A percentile compares a stretch with the other conserved stretches of the same genome.
Evolutionary conservation across 768 basidiomycete genomes (phyloP).

Genomic region (Tulasnella sp.): DNA sequence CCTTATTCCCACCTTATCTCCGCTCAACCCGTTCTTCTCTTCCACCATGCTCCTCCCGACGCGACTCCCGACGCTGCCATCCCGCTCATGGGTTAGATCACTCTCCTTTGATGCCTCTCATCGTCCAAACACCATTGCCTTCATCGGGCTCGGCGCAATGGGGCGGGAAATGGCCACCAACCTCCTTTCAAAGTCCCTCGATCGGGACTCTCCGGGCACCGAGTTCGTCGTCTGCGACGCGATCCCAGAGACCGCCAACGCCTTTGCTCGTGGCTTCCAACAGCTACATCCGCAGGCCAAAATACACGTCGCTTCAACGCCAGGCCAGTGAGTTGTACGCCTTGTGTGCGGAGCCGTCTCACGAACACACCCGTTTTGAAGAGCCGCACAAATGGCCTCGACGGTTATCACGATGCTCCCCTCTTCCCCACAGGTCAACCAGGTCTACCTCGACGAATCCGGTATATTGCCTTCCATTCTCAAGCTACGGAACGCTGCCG

Average conservation of each 20-base stretch:
- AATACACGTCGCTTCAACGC: conserved; percentile 46
- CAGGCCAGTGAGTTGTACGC: conserved; percentile 51
- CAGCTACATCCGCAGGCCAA: conserved; percentile 46
- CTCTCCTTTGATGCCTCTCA: too few relatives aligned
- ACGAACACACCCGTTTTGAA: conserved; percentile 12
- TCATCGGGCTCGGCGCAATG: conserved; percentile 84
- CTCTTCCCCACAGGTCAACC: conserved; percentile 74
- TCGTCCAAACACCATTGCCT: conserved; percentile 34
- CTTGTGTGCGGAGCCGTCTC: conserved; percentile 1
- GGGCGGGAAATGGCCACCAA: conserved; percentile 79
- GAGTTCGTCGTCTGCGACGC: conserved; percentile 74
- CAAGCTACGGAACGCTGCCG: conserved; percentile 47
- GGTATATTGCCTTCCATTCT: conserved; percentile 12
- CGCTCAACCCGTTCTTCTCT: neutral
- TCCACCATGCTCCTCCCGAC: too few relatives aligned
- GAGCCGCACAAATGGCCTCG: conserved; percentile 23
- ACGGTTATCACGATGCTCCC: conserved; percentile 85
- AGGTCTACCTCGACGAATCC: conserved; percentile 45
- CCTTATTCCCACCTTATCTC: neutral
- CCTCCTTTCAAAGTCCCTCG: conserved; percentile 61
- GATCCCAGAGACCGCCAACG: conserved; percentile 37
- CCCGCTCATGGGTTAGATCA: too few relatives aligned
- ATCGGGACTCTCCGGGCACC: conserved; percentile 18
- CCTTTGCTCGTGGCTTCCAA: conserved; percentile 46
- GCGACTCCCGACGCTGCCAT: too few relatives aligned